Base-by-base conservation (phyloP, 805 yeast genomes). In the Saccharomycopsis selenospora region DNA sequence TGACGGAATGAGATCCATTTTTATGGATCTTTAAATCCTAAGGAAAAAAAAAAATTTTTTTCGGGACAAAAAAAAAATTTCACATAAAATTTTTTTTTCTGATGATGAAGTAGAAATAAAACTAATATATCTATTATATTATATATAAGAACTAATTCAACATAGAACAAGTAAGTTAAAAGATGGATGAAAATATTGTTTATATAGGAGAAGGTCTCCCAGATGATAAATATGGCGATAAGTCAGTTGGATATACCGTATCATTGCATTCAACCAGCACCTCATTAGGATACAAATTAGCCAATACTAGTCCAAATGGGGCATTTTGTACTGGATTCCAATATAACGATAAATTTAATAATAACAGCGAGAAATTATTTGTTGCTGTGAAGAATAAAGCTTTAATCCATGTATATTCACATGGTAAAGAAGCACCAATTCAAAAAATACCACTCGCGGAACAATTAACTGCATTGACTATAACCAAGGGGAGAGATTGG, bases 361-460 rank as follows among this genome's bases (percentile, higher is more conserved):
- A 77, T 1, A 72, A 62, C 5, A 77, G 78, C 13, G 74, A 75
- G 38, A 72, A 78, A 48, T 59, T 83, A 11, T 75, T 86, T 52
- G 79, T 77, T 7, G 85, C 87, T 0, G 79, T 82, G 52, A 68
- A 70, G n/a, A 76, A 73, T 38, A 85, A 83, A 60, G 93, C 96
- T 0, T 64, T 88, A 51, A 66, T 90, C 25, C 81, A 84, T 53
- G 83, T 82, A 1, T 90, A 87, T 17, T 38, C 56, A 2, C 61
- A 61, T 26, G 64, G 62, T 51, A 59, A 67, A 56, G 71, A 72
- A 57, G 70, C 86, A 27, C 76, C 80, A 4, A 87, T 85, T 56
- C 93, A 89, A 67, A 72, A 82, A 57, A 71, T 90, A 36, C 93
- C 96, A 0, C 70, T 90, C 11, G 96, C 97, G 0, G 97, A 87